Percentiles rank a stretch among this genome's conserved stretches.
phyloP scores from a whole-genome alignment of 257 asterid genomes.

The Oldenlandia corymbosa region DNA sequence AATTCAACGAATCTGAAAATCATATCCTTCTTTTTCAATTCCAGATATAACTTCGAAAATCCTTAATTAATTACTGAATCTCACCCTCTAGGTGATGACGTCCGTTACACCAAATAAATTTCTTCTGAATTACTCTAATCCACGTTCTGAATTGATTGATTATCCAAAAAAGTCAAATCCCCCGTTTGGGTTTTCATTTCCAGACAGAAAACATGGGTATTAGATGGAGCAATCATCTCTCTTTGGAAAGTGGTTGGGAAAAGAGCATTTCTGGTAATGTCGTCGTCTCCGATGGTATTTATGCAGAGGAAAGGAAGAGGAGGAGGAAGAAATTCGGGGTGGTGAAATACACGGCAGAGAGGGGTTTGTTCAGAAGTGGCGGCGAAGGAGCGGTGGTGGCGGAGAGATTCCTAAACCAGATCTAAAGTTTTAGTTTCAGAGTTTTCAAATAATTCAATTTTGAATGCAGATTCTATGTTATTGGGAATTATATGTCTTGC shows the following conservation, averaged over 20 bases:
- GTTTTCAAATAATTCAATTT: too few relatives aligned
- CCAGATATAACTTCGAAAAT: too few relatives aligned
- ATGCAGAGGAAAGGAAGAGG: slow-evolving; percentile 1
- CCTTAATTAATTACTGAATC: too few relatives aligned
- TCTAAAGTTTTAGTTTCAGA: too few relatives aligned
- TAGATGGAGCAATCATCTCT: slow-evolving; percentile 19
- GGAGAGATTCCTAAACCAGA: slow-evolving; percentile 87
- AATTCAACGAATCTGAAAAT: too few relatives aligned
- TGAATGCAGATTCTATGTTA: too few relatives aligned
- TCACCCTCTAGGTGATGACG: slow-evolving; percentile 47
- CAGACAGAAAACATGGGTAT: background rate
- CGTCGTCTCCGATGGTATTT: too few relatives aligned
- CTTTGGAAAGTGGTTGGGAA: slow-evolving; percentile 17
- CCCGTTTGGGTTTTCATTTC: slow-evolving; percentile 23
- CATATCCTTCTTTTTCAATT: too few relatives aligned
- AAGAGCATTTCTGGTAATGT: too few relatives aligned
- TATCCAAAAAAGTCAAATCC: slow-evolving; percentile 21
- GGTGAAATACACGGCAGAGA: slow-evolving; percentile 66
- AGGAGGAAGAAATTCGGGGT: slow-evolving; percentile 11
- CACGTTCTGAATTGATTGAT: slow-evolving; percentile 18
- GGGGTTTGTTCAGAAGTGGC: slow-evolving; percentile 43
- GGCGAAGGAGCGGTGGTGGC: slow-evolving; percentile 35
- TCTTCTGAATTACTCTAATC: slow-evolving; percentile 13
- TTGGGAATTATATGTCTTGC: too few relatives aligned
- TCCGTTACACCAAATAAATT: slow-evolving; percentile 26